Evolutionary conservation across 1,284 basidiomycete species (phyloP).

Genomic region (Ceratobasidium sp.): DNA sequence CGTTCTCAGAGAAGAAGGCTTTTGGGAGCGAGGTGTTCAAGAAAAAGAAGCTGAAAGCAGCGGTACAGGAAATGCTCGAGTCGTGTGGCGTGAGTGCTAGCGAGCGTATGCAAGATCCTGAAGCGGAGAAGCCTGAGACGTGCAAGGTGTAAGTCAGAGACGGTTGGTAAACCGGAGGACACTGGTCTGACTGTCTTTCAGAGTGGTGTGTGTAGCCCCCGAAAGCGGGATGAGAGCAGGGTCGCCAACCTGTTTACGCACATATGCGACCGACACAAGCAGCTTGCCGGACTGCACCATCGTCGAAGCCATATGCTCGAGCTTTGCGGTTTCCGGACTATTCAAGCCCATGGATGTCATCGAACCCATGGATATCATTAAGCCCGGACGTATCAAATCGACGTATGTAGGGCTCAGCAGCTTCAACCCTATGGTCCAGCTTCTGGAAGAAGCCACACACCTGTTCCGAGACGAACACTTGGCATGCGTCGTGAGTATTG

Average conservation of each 20-base stretch:
- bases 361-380: not conserved
- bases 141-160: constrained; percentile 15
- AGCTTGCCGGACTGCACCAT: constrained; percentile 5
- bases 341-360: constrained; percentile 8
- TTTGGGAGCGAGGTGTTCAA: not conserved
- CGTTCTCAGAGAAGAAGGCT: constrained; percentile 11
- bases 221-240: not conserved
- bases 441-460: not conserved
- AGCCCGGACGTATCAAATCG: not conserved
- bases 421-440: not conserved
- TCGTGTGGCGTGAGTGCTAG: not conserved
- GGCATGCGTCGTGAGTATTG: not conserved
- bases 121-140: no score
- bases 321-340: not conserved
- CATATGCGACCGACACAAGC: not conserved
- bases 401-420: not conserved
- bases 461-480: not conserved
- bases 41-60: not conserved
- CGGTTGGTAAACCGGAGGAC: not conserved
- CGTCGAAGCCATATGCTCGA: constrained; percentile 16
- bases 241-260: not conserved
- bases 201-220: not conserved
- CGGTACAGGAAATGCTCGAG: not conserved
- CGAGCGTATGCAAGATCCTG: not conserved
- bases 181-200: not conserved